A percentile compares a stretch with the other conserved stretches of the same genome.
phyloP scores from a whole-genome alignment of 306 rosid genomes.

The Lathyrus aphaca region DNA sequence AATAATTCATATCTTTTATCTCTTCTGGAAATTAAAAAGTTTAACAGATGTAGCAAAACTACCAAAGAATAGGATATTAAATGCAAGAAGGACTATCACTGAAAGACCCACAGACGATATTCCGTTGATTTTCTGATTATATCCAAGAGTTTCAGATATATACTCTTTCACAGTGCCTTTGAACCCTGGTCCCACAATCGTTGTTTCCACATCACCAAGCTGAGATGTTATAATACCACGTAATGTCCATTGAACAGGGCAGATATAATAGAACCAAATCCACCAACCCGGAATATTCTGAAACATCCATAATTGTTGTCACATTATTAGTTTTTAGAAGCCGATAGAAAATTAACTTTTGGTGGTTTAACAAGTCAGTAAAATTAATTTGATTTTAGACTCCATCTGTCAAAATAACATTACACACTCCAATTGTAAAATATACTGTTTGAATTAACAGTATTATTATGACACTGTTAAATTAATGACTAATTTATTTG shows the following conservation, averaged over 20 bases:
- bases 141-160: slow-evolving; percentile 63
- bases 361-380: neutral
- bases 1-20: slow-evolving; percentile 44
- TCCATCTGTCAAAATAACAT: neutral
- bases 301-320: slow-evolving; percentile 9
- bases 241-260: slow-evolving; percentile 90
- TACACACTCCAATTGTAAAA: neutral
- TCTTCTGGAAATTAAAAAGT: slow-evolving; percentile 75
- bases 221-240: slow-evolving; percentile 84
- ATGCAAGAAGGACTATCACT: slow-evolving; percentile 58
- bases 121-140: slow-evolving; percentile 52
- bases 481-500: neutral
- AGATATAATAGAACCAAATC: slow-evolving; percentile 91
- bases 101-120: slow-evolving; percentile 53
- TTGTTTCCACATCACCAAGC: slow-evolving; percentile 79
- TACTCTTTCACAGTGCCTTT: slow-evolving; percentile 74
- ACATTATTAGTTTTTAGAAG: neutral
- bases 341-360: neutral
- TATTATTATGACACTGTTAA: neutral
- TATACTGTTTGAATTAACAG: neutral
- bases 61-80: slow-evolving; percentile 63
- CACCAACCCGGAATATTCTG: slow-evolving; percentile 88
- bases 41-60: slow-evolving; percentile 74
- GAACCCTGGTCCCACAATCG: slow-evolving; percentile 65
- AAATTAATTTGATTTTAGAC: neutral